Conservation (phyloP, 2,329 filamentous ascomycete species). For the Allantophomopsis lycopodina region DNA sequence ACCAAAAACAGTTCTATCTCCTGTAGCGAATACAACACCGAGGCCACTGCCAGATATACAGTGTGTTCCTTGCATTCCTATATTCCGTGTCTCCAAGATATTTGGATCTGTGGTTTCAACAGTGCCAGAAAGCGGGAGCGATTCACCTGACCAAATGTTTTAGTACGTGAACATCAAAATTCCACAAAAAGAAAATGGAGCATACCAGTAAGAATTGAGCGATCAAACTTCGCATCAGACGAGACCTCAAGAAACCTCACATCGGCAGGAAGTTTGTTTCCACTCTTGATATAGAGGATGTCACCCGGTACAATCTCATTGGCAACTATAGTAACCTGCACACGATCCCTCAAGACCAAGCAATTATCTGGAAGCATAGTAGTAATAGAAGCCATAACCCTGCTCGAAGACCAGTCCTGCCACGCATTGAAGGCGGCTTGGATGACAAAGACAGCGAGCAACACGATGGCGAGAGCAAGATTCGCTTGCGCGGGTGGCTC, state of each 20-base stretch:
- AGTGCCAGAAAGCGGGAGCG: slow-evolving; percentile 46
- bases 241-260: slow-evolving; percentile 56
- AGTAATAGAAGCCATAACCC: slow-evolving; percentile 69
- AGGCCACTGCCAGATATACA: slow-evolving; percentile 55
- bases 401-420: slow-evolving; percentile 63
- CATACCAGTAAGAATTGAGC: slow-evolving; percentile 55
- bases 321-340: slow-evolving; percentile 32
- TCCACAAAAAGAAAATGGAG: not conserved
- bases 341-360: slow-evolving; percentile 46
- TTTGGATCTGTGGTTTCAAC: slow-evolving; percentile 57
- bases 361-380: slow-evolving; percentile 68
- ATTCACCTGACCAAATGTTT: slow-evolving; percentile 26
- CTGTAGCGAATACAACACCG: slow-evolving; percentile 58
- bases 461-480: slow-evolving; percentile 57
- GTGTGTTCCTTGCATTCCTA: slow-evolving; percentile 69
- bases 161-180: no score
- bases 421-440: slow-evolving; percentile 58
- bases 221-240: slow-evolving; percentile 57
- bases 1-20: slow-evolving; percentile 62
- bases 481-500: slow-evolving; percentile 60
- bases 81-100: slow-evolving; percentile 64
- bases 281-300: slow-evolving; percentile 51
- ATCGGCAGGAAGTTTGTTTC: slow-evolving; percentile 64
- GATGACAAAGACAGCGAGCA: slow-evolving; percentile 55
- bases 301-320: slow-evolving; percentile 60